Conservation (phyloP, 2,329 filamentous ascomycete species). For the Blastomyces parvus region DNA sequence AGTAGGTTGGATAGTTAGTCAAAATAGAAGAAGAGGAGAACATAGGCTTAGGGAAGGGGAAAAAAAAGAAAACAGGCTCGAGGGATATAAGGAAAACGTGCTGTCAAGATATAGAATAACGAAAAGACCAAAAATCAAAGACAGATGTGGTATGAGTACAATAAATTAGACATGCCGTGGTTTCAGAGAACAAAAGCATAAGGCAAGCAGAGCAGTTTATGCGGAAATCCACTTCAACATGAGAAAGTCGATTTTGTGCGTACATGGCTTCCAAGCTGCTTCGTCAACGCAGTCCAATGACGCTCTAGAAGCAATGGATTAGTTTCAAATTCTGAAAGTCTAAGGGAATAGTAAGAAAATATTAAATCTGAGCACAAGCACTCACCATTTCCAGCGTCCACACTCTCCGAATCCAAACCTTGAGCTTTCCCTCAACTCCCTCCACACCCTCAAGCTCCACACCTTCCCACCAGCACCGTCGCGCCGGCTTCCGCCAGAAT, state of each 20-base stretch:
- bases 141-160: slow-evolving; percentile 16
- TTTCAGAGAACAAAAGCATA: slow-evolving; percentile 6
- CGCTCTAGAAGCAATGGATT: slow-evolving; percentile 47
- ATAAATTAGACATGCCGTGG: slow-evolving; percentile 12
- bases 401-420: slow-evolving; percentile 95
- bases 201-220: neutral
- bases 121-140: neutral
- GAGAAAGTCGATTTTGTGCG: neutral
- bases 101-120: neutral
- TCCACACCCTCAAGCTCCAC: slow-evolving; percentile 84
- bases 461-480: slow-evolving; percentile 98
- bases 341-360: neutral
- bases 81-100: neutral
- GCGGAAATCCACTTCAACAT: neutral
- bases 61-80: neutral
- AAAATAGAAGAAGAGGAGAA: neutral
- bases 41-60: neutral
- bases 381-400: slow-evolving; percentile 94
- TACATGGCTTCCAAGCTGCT: neutral
- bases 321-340: slow-evolving; percentile 11
- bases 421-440: slow-evolving; percentile 81
- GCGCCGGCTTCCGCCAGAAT: slow-evolving; percentile 95
- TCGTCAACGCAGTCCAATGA: slow-evolving; percentile 62
- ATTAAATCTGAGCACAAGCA: slow-evolving; percentile 5
- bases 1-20: neutral